Base-by-base conservation (phyloP, 108 stramenopile species). In the Epithemia pelagica region DNA sequence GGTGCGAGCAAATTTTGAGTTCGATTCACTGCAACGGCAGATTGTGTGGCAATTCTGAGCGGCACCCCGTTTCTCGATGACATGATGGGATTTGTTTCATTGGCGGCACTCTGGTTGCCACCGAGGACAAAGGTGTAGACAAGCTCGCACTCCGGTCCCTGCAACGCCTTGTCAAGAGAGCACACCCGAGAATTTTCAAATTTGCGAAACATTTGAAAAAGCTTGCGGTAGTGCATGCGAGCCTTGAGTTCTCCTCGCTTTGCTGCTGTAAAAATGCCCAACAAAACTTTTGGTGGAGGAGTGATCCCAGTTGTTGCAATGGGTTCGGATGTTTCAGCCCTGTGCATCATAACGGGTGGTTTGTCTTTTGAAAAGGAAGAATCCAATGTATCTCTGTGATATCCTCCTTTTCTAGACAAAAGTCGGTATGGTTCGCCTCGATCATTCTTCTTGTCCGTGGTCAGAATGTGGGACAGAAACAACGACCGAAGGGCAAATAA, bases 121-220 rank as follows among this genome's bases (percentile, higher is more conserved):
- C 75, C 80, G 10, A 76, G 30, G 30, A 81, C 69, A 65, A 81
- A 81, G 52, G 80, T 81, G 59, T 74, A 76, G 54, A 81, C 69
- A 21, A 81, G 53, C 60, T 81, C 62, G 51, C 80, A 81, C 23
- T 69, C 37, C 37, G 37, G 5, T n/a, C 69, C 65, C 37, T 10
- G 37, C 15, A 46, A 15, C 37, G 37, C 37, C 23, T 79, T 33
- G 20, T 0, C 52, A 5, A 81, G 54, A 20, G 66, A 65, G 58
- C 80, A 81, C 5, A 81, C 80, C n/a, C 80, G 68, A 20, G 69
- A 32, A 65, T 81, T 74, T 23, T 63, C 37, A 46, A 10, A 46
- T 10, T 5, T 27, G 28, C 74, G 71, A 75, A 75, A 81, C 2
- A 81, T 37, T 51, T 74, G 24, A 58, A 81, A 81, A n/a, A 81